Evolutionary conservation across 1,284 basidiomycete species (phyloP), one percentile per base, ranked within the genome.

Genomic region (Kalmanozyma brasiliensis): DNA sequence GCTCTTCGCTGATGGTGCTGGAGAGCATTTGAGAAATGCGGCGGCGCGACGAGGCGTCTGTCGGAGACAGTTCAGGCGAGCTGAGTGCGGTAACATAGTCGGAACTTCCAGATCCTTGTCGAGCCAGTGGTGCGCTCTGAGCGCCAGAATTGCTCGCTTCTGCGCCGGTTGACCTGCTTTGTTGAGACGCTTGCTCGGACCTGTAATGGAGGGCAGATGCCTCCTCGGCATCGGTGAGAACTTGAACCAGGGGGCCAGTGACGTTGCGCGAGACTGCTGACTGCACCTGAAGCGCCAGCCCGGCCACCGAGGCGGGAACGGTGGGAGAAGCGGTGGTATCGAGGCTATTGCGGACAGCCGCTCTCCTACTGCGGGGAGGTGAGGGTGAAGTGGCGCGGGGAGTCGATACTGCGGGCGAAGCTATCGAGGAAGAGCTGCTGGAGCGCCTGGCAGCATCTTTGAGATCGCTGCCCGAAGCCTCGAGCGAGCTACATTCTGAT

Each of bases 251-350:
- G 17, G 67, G 67, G 24, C 57, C 56, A 14, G 67, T 65, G 53
- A 71, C 52, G 16, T 71, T 62, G 20, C 53, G 62, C 22, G 58
- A 62, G 43, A 71, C 58, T 5, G 68, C 68, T 3, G 58, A 66
- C 24, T 71, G 62, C 19, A 66, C 67, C 26, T 66, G 61, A 11
- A 71, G 47, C 2, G 62, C 62, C 10, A 65, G 49, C 23, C 57
- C 57, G 7, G 61, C 52, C 61, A 63, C 59, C 24, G 33, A 56
- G 24, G 59, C 41, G 20, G 56, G 51, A n/a, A 61, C 30, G n/a
- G 58, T 40, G 29, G 52, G 36, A 7, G 58, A 42, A 14, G 19
- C 20, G 14, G 38, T 23, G 26, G 45, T 40, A 36, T 35, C 42
- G 42, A 47, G 22, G 38, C 56, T 58, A 9, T 65, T 46, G 34